Base-by-base conservation (phyloP, 2,329 filamentous ascomycete genomes). In the Fusarium sp. region DNA sequence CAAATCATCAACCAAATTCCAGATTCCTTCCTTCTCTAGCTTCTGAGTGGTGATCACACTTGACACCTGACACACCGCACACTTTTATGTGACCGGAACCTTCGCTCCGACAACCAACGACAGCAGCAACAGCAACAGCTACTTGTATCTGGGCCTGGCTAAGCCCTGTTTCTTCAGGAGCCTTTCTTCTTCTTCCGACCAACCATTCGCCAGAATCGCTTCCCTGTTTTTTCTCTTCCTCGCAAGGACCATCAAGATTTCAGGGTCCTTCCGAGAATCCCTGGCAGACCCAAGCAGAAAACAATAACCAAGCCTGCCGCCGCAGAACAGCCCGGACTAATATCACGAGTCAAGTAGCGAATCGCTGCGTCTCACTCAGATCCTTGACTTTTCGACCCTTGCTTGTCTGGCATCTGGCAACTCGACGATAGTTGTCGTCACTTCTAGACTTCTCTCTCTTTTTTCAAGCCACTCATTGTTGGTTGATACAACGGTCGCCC, bases 1-100 rank as follows among this genome's bases (percentile, higher is more conserved):
- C 66, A 69, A 62, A 63, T 69, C 52, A 58, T 54, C 50, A 69
- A 67, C 50, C 24, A 32, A 47, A 22, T 54, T 37, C n/a, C 35
- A 37, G 9, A 9, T 39, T 22, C 62, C 28, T 40, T 24, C 51
- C 17, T 40, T n/a, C 20, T n/a, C 33, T 35, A 19, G 43, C 17
- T 40, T 20, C 20, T 22, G 35, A 56, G 46, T 43, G 28, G 37
- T 56, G 37, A 52, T 41, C 35, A 7, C 35, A n/a, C 35, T 37
- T 35, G 33, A 17, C 50, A 53, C 33, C 26, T 47, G 47, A 50
- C 35, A 53, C 55, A 55, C 56, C 43, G 43, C 60, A 32, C 33
- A 58, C 33, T 37, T 48, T 43, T 40, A n/a, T 41, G 33, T 62
- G 43, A 30, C 55, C 61, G 51, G 65, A 68, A 54, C 44, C 51